Evolutionary conservation across 352 stramenopile species (phyloP).

Genomic region (Elongisporangium anandrum): DNA sequence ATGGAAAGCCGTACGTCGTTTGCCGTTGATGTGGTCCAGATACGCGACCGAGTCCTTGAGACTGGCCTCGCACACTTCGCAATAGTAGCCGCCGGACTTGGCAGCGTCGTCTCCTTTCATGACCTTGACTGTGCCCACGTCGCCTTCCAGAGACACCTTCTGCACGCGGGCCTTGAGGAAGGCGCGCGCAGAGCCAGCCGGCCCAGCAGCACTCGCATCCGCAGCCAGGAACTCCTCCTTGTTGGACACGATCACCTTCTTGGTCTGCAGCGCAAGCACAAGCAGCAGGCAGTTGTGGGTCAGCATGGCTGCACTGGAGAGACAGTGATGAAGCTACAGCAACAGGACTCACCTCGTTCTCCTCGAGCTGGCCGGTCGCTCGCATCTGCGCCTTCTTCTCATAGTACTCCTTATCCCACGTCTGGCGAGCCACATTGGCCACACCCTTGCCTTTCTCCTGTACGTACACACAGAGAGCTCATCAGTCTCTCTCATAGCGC

Average conservation of each 20-base stretch:
- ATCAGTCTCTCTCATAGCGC: not conserved
- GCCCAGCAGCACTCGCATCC: slow-evolving; percentile 54
- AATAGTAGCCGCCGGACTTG: slow-evolving; percentile 87
- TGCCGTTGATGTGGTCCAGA: slow-evolving; percentile 94
- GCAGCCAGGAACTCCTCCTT: slow-evolving; percentile 79
- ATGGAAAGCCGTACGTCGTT: slow-evolving; percentile 91
- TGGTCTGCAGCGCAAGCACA: slow-evolving; percentile 23
- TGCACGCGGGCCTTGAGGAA: slow-evolving; percentile 74
- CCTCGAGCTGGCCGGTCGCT: slow-evolving; percentile 57
- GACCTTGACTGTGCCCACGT: slow-evolving; percentile 83
- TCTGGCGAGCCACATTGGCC: slow-evolving; percentile 78
- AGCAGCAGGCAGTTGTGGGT: not conserved
- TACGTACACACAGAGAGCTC: not conserved
- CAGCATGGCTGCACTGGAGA: too few species aligned
- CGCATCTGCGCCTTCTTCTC: slow-evolving; percentile 74
- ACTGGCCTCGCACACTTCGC: slow-evolving; percentile 89
- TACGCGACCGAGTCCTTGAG: slow-evolving; percentile 93
- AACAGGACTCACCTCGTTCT: slow-evolving; percentile 30
- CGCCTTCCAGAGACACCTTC: slow-evolving; percentile 79
- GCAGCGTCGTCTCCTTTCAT: slow-evolving; percentile 81
- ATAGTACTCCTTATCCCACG: slow-evolving; percentile 77
- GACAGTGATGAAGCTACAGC: not conserved
- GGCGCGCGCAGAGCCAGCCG: slow-evolving; percentile 56
- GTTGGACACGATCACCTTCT: slow-evolving; percentile 64
- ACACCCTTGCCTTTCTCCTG: slow-evolving; percentile 67